These are phyloP conservation scores for Lindgomyces ingoldianus DNA, from an alignment of 495 filamentous ascomycete genomes.

Conservation along the genomic window DNA sequence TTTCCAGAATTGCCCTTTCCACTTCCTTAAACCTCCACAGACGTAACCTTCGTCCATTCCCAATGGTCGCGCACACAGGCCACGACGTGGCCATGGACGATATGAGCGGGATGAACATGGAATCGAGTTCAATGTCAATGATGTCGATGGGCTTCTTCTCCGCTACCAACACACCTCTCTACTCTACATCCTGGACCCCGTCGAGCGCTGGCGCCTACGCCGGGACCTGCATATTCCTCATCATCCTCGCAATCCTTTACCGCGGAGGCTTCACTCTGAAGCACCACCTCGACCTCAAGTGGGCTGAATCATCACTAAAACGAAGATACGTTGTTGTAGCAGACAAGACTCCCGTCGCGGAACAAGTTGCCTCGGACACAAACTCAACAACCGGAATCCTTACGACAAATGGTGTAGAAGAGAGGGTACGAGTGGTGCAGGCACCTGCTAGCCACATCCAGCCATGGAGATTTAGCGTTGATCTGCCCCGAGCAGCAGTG, in stretches of 20 bases:
- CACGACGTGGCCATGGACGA: conserved; percentile 14
- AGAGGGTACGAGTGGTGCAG: conserved; percentile 69
- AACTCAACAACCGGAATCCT: conserved; percentile 61
- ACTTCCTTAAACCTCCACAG: background rate
- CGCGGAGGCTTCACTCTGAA: conserved; percentile 70
- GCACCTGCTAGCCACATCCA: conserved; percentile 50
- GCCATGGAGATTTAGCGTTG: conserved; percentile 78
- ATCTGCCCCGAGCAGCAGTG: conserved; percentile 69
- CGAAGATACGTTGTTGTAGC: conserved; percentile 75
- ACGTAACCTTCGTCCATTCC: background rate
- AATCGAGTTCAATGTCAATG: conserved; percentile 27
- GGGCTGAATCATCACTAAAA: conserved; percentile 65
- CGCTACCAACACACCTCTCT: conserved; percentile 68
- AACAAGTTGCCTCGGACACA: conserved; percentile 50
- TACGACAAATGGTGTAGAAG: conserved; percentile 70
- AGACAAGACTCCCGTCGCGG: conserved; percentile 60
- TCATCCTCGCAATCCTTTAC: conserved; percentile 67
- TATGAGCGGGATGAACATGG: conserved; percentile 10
- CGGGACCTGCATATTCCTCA: conserved; percentile 83
- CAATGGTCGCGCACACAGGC: conserved; percentile 30
- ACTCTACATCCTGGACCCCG: conserved; percentile 73
- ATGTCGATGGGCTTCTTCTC: conserved; percentile 61
- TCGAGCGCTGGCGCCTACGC: conserved; percentile 67
- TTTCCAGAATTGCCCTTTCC: background rate
- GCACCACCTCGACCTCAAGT: conserved; percentile 55